Conservation (phyloP, 2,329 filamentous ascomycete species). For the Aspergillus pseudoviridinutans region DNA sequence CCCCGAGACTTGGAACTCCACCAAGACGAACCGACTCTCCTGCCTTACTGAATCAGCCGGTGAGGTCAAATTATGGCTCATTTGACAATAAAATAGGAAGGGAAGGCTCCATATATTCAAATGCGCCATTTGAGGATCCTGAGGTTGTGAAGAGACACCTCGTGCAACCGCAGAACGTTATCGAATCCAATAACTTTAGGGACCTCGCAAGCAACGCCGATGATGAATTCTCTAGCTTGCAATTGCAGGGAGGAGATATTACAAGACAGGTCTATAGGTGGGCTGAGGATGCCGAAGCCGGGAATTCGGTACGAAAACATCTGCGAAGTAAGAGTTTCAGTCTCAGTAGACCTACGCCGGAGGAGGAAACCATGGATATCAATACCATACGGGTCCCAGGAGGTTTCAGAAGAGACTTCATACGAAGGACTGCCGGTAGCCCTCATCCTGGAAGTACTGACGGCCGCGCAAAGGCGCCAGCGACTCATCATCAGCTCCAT, state of each 20-base stretch:
- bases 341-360: conserved; percentile 69
- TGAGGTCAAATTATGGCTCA: conserved; percentile 77
- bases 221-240: conserved; percentile 89
- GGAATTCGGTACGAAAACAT: conserved; percentile 54
- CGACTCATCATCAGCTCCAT: conserved; percentile 60
- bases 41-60: conserved; percentile 47
- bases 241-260: conserved; percentile 89
- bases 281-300: conserved; percentile 80
- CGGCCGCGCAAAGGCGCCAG: conserved; percentile 30
- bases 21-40: conserved; percentile 57
- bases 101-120: conserved; percentile 41
- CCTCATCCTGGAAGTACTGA: conserved; percentile 47
- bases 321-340: conserved; percentile 87
- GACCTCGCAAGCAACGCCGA: conserved; percentile 48
- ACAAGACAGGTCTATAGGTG: conserved; percentile 95
- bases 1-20: conserved; percentile 42
- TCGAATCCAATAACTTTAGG: conserved; percentile 28
- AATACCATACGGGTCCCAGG: conserved; percentile 88
- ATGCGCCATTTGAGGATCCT: conserved; percentile 74
- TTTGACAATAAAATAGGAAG: conserved; percentile 66
- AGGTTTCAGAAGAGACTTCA: conserved; percentile 85
- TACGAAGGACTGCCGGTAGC: conserved; percentile 70
- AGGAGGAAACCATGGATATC: conserved; percentile 78
- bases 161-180: conserved; percentile 60
- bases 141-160: conserved; percentile 88